Percentiles rank a stretch among this genome's conserved stretches.
phyloP scores from a whole-genome alignment of 2,329 filamentous ascomycete genomes.

The Pyricularia grisea region DNA sequence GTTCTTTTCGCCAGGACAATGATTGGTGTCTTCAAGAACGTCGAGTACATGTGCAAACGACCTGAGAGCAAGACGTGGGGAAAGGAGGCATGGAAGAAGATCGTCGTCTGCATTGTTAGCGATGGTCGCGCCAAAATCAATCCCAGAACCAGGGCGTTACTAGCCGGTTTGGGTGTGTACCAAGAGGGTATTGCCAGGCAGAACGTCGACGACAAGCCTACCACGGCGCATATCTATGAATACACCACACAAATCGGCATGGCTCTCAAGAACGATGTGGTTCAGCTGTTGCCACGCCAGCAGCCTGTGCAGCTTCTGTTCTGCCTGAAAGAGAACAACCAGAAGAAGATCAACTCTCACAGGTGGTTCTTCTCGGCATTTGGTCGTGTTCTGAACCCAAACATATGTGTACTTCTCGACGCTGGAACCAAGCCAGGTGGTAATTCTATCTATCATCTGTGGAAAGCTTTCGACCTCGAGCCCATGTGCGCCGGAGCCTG shows the following conservation, averaged over 20 bases:
- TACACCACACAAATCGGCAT: constrained; percentile 83
- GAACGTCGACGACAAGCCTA: constrained; percentile 91
- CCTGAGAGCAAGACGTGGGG: constrained; percentile 96
- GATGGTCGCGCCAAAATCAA: constrained; percentile 98
- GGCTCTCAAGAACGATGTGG: constrained; percentile 82
- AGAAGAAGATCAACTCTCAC: constrained; percentile 99
- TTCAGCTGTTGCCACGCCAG: constrained; percentile 72
- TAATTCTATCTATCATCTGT: constrained; percentile 93
- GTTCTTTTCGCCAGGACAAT: constrained; percentile 91
- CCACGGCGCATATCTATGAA: constrained; percentile 96
- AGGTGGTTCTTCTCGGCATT: constrained; percentile 99
- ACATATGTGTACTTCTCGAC: constrained; percentile 93
- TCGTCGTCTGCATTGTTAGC: constrained; percentile 94
- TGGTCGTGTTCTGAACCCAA: constrained; percentile 82
- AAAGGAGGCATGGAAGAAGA: constrained; percentile 98
- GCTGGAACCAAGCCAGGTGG: constrained; percentile 91
- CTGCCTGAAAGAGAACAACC: constrained; percentile 98
- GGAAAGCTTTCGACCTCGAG: constrained; percentile 97
- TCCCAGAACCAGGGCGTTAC: constrained; percentile 73
- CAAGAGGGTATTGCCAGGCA: constrained; percentile 98
- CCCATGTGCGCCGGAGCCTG: constrained; percentile 97
- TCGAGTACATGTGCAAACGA: constrained; percentile 94
- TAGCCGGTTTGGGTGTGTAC: constrained; percentile 92
- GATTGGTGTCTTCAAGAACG: constrained; percentile 97
- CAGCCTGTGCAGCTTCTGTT: constrained; percentile 96